Conservation (phyloP, 768 basidiomycete species). For the Leccinum longicurvipes region DNA sequence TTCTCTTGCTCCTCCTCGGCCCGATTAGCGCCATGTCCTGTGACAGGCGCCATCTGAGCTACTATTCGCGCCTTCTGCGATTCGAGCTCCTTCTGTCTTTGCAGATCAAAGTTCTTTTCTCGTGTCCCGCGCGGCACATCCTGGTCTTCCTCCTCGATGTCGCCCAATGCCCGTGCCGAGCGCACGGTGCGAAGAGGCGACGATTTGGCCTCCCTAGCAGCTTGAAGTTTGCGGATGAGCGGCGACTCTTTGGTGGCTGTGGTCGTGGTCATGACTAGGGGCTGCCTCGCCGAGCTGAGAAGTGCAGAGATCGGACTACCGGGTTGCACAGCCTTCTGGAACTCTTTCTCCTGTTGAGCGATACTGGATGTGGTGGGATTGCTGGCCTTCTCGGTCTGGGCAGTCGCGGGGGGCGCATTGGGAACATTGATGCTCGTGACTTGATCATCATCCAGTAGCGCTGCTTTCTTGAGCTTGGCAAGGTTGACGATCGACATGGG, state of each 20-base stretch:
- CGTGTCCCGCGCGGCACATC: slow-evolving; percentile 38
- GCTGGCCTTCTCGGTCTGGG: slow-evolving; percentile 17
- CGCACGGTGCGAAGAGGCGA: slow-evolving; percentile 50
- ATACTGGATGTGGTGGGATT: slow-evolving; percentile 58
- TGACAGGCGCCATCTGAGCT: slow-evolving; percentile 79
- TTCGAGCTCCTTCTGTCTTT: slow-evolving; percentile 72
- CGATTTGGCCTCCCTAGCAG: slow-evolving; percentile 45
- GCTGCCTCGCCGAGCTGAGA: slow-evolving; percentile 84
- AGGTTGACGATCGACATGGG: slow-evolving; percentile 67
- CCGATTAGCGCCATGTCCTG: slow-evolving; percentile 26
- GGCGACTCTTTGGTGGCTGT: slow-evolving; percentile 35
- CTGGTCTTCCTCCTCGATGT: slow-evolving; percentile 44
- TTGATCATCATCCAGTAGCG: slow-evolving; percentile 64
- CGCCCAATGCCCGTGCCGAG: slow-evolving; percentile 41
- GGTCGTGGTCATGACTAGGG: slow-evolving; percentile 67
- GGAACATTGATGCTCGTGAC: slow-evolving; percentile 42
- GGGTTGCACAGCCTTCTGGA: slow-evolving; percentile 93
- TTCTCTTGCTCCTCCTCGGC: slow-evolving; percentile 36
- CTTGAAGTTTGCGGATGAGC: slow-evolving; percentile 53
- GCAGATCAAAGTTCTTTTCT: slow-evolving; percentile 40
- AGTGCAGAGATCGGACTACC: slow-evolving; percentile 92
- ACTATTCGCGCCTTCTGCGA: slow-evolving; percentile 92
- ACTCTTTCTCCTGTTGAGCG: slow-evolving; percentile 91
- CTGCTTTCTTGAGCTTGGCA: slow-evolving; percentile 56
- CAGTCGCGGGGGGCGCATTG: slow-evolving; percentile 25